A percentile compares a stretch with the other conserved stretches of the same genome.
These are phyloP conservation scores for Lippia alba DNA, from an alignment of 305 asterid genomes.

Conservation along the genomic window DNA sequence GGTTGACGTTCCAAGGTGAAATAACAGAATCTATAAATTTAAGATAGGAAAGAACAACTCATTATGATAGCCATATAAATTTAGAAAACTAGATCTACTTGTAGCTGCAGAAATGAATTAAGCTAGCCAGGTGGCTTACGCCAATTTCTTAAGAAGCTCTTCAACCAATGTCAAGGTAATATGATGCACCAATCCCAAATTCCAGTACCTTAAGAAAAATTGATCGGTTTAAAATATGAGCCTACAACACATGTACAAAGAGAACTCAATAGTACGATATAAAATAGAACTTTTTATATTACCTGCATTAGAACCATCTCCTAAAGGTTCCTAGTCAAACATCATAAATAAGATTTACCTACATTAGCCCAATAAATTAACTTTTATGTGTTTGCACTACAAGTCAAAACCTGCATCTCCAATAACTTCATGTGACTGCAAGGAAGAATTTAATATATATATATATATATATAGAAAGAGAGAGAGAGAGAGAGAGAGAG, in stretches of 20 bases:
- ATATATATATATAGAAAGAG: too few species aligned
- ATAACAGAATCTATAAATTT: slow-evolving; percentile 11
- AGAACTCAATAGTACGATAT: slow-evolving; percentile 16
- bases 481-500: too few species aligned
- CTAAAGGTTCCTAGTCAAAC: slow-evolving; percentile 47
- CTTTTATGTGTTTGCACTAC: too few species aligned
- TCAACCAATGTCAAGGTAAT: slow-evolving; percentile 58
- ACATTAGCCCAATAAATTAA: too few species aligned
- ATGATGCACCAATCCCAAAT: slow-evolving; percentile 64
- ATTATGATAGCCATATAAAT: slow-evolving; percentile 18
- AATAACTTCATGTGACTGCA: too few species aligned
- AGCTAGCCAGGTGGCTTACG: slow-evolving; percentile 49
- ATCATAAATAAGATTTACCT: slow-evolving; percentile 34
- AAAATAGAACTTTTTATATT: too few species aligned
- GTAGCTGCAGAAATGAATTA: slow-evolving; percentile 14
- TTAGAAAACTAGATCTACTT: not conserved
- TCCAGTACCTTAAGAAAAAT: slow-evolving; percentile 52
- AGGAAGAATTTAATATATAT: too few species aligned
- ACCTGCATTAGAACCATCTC: slow-evolving; percentile 83
- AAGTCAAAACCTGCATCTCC: too few species aligned
- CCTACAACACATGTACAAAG: slow-evolving; percentile 21
- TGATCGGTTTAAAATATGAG: slow-evolving; percentile 28
- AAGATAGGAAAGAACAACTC: slow-evolving; percentile 8
- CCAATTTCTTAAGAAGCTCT: slow-evolving; percentile 67
- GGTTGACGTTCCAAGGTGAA: slow-evolving; percentile 11